Base-by-base conservation (phyloP, 2,329 filamentous ascomycete genomes). In the Verticillium alfalfae region DNA sequence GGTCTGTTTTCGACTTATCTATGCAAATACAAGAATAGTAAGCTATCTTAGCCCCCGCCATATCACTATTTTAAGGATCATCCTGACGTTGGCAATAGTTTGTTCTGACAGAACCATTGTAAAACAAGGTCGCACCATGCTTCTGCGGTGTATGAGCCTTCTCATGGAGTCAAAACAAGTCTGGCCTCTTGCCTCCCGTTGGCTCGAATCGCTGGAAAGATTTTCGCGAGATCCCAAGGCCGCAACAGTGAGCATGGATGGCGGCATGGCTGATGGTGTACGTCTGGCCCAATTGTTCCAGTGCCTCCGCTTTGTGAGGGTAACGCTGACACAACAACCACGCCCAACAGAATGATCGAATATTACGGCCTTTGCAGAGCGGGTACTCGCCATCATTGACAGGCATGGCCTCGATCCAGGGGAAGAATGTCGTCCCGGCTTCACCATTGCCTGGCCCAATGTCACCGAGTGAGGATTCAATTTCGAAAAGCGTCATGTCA, bases 111-210 rank as follows among this genome's bases (percentile, higher is more conserved):
- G 68, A 4, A 60, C 57, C 3, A 75, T 81, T 37, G 70, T 73
- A 39, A 70, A 71, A 16, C 73, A 78, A 45, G 80, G 79, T 3
- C 76, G 77, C 2, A 68, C 68, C 45, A 84, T 84, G 73, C 78
- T 83, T 8, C 72, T 76, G 22, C 73, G 77, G 9, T 79, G 76
- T 37, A 75, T 81, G 26, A 66, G 64, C 2, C 81, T 84, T 9
- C 70, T 84, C 3, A 72, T 75, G 39, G 79, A 82, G 59, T 81
- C 79, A 67, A 78, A 78, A 61, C 73, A 79, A 45, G 78, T 81
- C 15, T 84, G 82, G 82, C 81, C 82, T 1, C 71, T 84, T 7
- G 81, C 82, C 1, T 73, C 74, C n/a, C 76, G 80, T 7, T 84
- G 82, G 82, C 75, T 80, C n/a, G 78, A 79, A 7, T 76, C 79